Percentiles rank a stretch among this genome's conserved stretches.
Conservation (phyloP, 495 filamentous ascomycete species). For the Cercophora sp. region DNA sequence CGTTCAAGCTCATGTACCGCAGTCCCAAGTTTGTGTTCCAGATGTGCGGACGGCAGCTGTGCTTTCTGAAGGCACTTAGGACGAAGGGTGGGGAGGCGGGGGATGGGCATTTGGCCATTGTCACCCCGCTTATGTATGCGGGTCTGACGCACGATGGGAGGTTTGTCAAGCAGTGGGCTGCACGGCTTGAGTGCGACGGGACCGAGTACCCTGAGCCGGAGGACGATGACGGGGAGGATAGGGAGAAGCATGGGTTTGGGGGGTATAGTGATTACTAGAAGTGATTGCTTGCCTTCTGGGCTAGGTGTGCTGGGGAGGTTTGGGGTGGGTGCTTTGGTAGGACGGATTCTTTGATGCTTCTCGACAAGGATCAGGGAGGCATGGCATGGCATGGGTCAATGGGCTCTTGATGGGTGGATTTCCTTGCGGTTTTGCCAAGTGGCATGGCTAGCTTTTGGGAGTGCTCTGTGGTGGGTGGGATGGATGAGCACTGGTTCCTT, state of each 20-base stretch:
- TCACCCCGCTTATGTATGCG: conserved; percentile 45
- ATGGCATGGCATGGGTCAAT: too few relatives aligned
- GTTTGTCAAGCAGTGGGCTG: conserved; percentile 31
- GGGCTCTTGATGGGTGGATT: too few relatives aligned
- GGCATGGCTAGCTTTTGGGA: too few relatives aligned
- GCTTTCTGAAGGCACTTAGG: conserved; percentile 55
- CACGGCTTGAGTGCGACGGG: conserved; percentile 20
- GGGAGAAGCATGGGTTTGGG: neutral
- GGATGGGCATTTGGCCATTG: conserved; percentile 16
- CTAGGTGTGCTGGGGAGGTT: neutral
- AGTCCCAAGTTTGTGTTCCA: conserved; percentile 52
- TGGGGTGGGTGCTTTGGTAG: neutral
- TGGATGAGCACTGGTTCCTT: too few relatives aligned
- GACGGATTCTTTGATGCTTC: too few relatives aligned
- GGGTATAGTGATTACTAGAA: neutral
- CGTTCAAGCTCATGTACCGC: conserved; percentile 47
- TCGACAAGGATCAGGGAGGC: too few relatives aligned
- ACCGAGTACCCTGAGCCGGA: conserved; percentile 19
- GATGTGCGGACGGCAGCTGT: conserved; percentile 61
- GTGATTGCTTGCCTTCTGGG: neutral
- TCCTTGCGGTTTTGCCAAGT: too few relatives aligned
- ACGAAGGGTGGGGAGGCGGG: conserved; percentile 5
- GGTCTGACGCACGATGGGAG: conserved; percentile 36
- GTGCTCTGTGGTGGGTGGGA: too few relatives aligned
- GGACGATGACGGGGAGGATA: conserved; percentile 9